phyloP scores from a whole-genome alignment of 306 rosid species.

The Medicago truncatula region DNA sequence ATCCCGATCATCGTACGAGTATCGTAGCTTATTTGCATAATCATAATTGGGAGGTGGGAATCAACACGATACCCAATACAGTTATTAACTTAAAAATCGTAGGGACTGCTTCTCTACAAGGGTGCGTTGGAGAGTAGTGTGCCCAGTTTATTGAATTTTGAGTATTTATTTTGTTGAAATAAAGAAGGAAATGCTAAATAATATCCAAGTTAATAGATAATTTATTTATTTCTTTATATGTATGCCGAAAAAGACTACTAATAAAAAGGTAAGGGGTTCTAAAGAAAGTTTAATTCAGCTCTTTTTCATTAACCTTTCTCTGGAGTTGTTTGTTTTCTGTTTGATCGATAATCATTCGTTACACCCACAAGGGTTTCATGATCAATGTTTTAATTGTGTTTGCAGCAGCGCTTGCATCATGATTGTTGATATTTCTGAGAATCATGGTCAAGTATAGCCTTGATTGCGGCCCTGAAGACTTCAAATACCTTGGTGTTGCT shows the following conservation, averaged over 20 bases:
- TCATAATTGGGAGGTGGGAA: neutral
- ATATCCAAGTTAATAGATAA: neutral
- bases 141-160: neutral
- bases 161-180: neutral
- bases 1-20: neutral
- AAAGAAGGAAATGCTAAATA: neutral
- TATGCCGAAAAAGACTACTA: neutral
- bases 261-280: neutral
- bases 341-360: neutral
- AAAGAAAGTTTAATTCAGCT: neutral
- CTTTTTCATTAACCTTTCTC: slow-evolving; percentile 6
- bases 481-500: neutral
- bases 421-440: slow-evolving; percentile 2
- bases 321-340: slow-evolving; percentile 6
- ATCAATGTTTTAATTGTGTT: neutral
- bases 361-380: neutral
- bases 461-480: neutral
- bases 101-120: slow-evolving; percentile 15
- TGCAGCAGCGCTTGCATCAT: neutral
- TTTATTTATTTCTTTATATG: slow-evolving; percentile 12
- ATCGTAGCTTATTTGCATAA: neutral
- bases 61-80: neutral
- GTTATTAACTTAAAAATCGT: neutral
- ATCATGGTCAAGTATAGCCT: neutral
- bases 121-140: neutral